These are phyloP conservation scores for slime mould (Dictyostelium discoideum) DNA, from an alignment of 78 protist species.

Conservation along the genomic window DNA sequence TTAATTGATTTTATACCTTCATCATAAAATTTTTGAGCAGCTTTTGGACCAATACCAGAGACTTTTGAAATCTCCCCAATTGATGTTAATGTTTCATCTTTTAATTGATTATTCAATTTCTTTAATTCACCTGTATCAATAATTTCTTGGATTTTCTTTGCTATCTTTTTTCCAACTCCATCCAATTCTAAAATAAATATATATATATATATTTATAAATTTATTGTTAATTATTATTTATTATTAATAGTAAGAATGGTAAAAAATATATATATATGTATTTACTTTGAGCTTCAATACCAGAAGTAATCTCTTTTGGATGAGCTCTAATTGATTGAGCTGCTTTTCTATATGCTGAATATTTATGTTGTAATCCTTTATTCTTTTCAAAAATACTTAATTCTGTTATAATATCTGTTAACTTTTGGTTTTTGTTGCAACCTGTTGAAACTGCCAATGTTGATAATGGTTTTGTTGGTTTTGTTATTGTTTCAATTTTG, in stretches of 20 bases:
- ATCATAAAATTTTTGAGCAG: conserved; percentile 38
- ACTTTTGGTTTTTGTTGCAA: not conserved
- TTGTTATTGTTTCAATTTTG: not conserved
- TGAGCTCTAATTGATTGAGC: conserved; percentile 32
- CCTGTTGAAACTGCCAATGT: not conserved
- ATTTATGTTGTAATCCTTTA: conserved; percentile 41
- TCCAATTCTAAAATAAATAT: not conserved
- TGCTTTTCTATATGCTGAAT: conserved; percentile 59
- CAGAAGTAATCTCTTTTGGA: conserved; percentile 38
- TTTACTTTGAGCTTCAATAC: conserved; percentile 35
- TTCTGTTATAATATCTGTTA: conserved; percentile 40
- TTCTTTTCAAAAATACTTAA: conserved; percentile 62
- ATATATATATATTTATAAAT: no score
- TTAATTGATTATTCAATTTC: not conserved
- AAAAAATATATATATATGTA: not conserved
- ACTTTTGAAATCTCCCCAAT: conserved; percentile 39
- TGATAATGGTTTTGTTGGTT: not conserved
- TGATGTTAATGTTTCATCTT: conserved; percentile 19
- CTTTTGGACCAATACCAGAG: conserved; percentile 71
- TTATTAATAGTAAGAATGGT: no score
- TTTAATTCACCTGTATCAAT: conserved; percentile 62
- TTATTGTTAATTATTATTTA: not conserved
- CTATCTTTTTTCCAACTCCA: conserved; percentile 77
- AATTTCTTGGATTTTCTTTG: conserved; percentile 70
- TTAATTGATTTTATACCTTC: conserved; percentile 45